Evolutionary conservation across 768 basidiomycete species (phyloP), one percentile per base, ranked within the genome.

Genomic region (Pisolithus marmoratus): DNA sequence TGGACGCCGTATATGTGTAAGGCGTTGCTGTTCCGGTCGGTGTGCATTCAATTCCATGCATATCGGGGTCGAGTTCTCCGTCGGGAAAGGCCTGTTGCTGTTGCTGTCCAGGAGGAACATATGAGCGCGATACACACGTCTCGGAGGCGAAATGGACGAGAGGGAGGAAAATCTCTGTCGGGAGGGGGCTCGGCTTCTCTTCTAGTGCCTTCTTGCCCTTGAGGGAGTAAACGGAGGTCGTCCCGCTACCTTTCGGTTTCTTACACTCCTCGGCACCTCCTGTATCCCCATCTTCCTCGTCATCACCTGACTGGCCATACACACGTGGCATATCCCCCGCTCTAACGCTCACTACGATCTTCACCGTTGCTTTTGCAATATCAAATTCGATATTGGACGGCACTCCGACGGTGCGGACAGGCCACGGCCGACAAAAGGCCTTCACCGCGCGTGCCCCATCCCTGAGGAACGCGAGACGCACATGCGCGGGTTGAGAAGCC

Each of bases 121-220:
- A 29, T 0, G 66, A 54, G 34, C 60, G 57, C 20, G 63, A 58
- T 27, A 69, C 63, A 36, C 63, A 63, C 43, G 19, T 52, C 20
- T 73, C 69, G 54, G 77, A 74, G 3, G 86, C 90, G 64, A 84
- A 99, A 65, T 99, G 96, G 19, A 95, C 84, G 46, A 92, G 74
- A 5, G 96, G 96, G 1, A 98, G 66, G 65, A 80, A 99, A 20
- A 98, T 84, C 74, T 96, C 96, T 19, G 93, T 97, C n/a, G 84
- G 77, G 1, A 81, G 69, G 26, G 64, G 65, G 17, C 73, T 72
- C 44, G 29, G 41, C 22, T 42, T 42, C 41, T 42, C 41, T 20
- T 42, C 38, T 14, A 15, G 15, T 15, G 5, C 5, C 34, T 34
- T 34, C 14, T 34, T 19, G 40, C 40, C 14, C 40, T 19, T 8